Conservation (phyloP, 768 basidiomycete species). For the Rhizopogon sp. region DNA sequence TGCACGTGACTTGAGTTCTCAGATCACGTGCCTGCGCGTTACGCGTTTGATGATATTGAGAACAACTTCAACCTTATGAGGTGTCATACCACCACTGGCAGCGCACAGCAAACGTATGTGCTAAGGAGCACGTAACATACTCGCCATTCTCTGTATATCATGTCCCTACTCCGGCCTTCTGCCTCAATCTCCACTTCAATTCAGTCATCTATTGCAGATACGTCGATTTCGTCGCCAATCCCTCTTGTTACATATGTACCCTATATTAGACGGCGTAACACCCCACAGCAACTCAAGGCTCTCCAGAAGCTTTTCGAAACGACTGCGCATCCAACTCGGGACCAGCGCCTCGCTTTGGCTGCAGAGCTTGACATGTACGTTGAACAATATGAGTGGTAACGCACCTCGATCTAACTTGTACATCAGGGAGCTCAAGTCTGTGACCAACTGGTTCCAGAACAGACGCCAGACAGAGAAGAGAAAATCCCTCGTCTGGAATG, state of each 20-base stretch:
- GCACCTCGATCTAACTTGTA: conserved; percentile 5
- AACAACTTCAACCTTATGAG: conserved; percentile 11
- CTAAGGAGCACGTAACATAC: conserved; percentile 6
- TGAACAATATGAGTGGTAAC: neutral
- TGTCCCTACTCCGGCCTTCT: conserved; percentile 3
- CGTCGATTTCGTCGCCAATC: neutral
- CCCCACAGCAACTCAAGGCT: conserved; percentile 27
- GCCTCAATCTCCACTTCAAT: conserved; percentile 2
- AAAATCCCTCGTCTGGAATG: conserved; percentile 15
- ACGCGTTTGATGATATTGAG: conserved; percentile 9
- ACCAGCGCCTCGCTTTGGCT: conserved; percentile 36
- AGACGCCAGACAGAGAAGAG: conserved; percentile 51
- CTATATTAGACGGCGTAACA: conserved; percentile 26
- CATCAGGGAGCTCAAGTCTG: conserved; percentile 58
- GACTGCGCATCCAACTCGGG: conserved; percentile 36
- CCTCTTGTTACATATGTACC: conserved; percentile 14
- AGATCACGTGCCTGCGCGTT: conserved; percentile 20
- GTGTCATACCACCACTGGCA: neutral
- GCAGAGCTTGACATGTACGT: conserved; percentile 34
- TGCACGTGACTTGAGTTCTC: conserved; percentile 10
- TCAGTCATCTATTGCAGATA: neutral
- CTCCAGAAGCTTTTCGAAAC: conserved; percentile 31
- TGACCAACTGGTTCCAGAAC: conserved; percentile 83
- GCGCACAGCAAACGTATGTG: conserved; percentile 10
- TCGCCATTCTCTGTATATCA: conserved; percentile 5